Evolutionary conservation across 1,284 basidiomycete species (phyloP).

Genomic region (Sutorius eximius): DNA sequence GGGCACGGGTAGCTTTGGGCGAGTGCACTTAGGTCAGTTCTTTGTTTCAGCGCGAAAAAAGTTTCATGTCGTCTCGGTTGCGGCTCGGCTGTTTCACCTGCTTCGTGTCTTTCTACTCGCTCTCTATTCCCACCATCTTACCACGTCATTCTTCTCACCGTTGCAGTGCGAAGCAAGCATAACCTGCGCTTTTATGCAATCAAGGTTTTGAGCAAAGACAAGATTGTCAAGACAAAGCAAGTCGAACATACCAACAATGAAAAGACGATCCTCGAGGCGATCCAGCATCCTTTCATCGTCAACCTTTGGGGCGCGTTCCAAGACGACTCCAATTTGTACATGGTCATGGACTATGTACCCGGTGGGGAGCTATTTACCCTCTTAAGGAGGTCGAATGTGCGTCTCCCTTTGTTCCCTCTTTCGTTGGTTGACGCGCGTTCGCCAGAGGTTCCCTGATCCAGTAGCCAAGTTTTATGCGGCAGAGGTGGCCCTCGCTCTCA

Average conservation of each 20-base stretch:
- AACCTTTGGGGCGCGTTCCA: conserved; percentile 99
- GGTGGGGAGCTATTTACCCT: conserved; percentile 96
- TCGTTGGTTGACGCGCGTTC: conserved; percentile 5
- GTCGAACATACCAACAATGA: conserved; percentile 98
- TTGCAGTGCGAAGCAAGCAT: conserved; percentile 81
- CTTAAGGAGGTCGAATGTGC: conserved; percentile 82
- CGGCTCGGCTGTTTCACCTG: not conserved
- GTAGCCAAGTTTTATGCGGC: conserved; percentile 99
- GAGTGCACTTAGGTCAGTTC: conserved; percentile 83
- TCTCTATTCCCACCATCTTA: not conserved
- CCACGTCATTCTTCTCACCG: not conserved
- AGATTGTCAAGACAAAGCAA: conserved; percentile 95
- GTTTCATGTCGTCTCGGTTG: not conserved
- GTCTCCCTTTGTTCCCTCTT: conserved; percentile 27
- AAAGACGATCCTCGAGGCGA: conserved; percentile 84
- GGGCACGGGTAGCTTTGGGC: conserved; percentile 93
- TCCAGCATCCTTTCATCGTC: conserved; percentile 95
- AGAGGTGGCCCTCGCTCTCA: conserved; percentile 93
- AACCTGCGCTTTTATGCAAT: conserved; percentile 93
- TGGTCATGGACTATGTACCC: conserved; percentile 99
- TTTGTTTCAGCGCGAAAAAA: not conserved
- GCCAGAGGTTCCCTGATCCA: conserved; percentile 92
- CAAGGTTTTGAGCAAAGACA: conserved; percentile 93
- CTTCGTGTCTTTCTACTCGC: not conserved
- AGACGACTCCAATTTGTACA: conserved; percentile 91